Conservation (phyloP, 345 rosid genomes). For the Gossypium ekmanianum region DNA sequence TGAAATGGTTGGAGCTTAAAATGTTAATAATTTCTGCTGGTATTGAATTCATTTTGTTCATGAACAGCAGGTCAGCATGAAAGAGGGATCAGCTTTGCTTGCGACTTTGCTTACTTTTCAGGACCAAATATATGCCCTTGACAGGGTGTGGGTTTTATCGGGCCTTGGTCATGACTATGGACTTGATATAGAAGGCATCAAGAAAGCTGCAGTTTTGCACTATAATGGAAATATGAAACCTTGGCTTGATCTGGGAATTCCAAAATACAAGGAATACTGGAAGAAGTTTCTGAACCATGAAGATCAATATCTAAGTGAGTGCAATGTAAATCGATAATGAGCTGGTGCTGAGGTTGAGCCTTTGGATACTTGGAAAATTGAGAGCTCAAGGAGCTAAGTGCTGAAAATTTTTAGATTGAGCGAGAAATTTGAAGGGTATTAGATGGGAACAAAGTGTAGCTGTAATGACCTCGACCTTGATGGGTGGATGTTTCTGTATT, state of each 20-base stretch:
- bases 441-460: constrained; percentile 7
- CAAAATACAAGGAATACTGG: constrained; percentile 69
- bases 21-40: neutral
- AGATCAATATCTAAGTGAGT: constrained; percentile 63
- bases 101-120: constrained; percentile 80
- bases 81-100: constrained; percentile 46
- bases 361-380: constrained; percentile 12
- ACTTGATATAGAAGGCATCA: constrained; percentile 41
- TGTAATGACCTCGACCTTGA: neutral
- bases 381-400: constrained; percentile 18
- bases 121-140: constrained; percentile 63
- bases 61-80: constrained; percentile 37
- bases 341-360: constrained; percentile 9
- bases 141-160: constrained; percentile 58
- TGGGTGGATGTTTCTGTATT: constrained; percentile 1
- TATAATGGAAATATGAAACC: constrained; percentile 97
- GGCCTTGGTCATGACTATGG: constrained; percentile 82
- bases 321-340: constrained; percentile 72
- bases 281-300: constrained; percentile 60
- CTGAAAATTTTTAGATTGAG: constrained; percentile 28
- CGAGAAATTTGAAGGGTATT: constrained; percentile 18
- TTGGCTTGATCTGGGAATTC: constrained; percentile 95
- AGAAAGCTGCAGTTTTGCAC: constrained; percentile 70
- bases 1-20: neutral
- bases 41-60: constrained; percentile 10